A percentile compares a stretch with the other conserved stretches of the same genome.
Conservation (phyloP, 106 monocot species). For the Apostasia shenzhenica region DNA sequence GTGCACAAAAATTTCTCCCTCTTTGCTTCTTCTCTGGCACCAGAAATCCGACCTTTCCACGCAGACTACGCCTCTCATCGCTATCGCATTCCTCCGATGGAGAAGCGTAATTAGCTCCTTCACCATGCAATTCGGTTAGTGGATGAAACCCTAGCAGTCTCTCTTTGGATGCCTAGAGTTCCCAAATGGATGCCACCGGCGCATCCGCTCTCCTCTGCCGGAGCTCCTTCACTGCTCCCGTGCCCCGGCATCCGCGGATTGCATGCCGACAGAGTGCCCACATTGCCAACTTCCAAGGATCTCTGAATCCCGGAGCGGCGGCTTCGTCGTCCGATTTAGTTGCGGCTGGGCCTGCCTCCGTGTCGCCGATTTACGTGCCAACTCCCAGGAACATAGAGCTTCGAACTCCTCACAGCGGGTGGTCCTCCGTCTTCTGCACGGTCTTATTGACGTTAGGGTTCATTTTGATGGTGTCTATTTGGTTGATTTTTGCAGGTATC, state of each 20-base stretch:
- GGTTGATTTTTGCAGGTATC: constrained; percentile 44
- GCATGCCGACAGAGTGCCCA: background rate
- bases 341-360: background rate
- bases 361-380: constrained; percentile 53
- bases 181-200: background rate
- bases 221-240: background rate
- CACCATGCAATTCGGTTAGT: no score
- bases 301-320: background rate
- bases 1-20: no score
- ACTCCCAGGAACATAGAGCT: constrained; percentile 69
- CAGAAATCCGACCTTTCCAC: no score
- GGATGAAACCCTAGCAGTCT: background rate
- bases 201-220: constrained; percentile 7
- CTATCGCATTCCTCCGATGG: no score
- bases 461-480: background rate
- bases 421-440: background rate
- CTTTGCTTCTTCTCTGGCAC: no score
- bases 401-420: constrained; percentile 98
- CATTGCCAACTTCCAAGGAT: background rate
- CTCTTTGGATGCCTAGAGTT: background rate
- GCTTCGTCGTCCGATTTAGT: background rate
- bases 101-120: no score
- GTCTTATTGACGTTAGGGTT: background rate
- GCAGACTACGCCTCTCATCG: no score
- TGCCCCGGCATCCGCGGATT: background rate